Conservation (phyloP, 306 rosid genomes). For the Corylus heterophylla region DNA sequence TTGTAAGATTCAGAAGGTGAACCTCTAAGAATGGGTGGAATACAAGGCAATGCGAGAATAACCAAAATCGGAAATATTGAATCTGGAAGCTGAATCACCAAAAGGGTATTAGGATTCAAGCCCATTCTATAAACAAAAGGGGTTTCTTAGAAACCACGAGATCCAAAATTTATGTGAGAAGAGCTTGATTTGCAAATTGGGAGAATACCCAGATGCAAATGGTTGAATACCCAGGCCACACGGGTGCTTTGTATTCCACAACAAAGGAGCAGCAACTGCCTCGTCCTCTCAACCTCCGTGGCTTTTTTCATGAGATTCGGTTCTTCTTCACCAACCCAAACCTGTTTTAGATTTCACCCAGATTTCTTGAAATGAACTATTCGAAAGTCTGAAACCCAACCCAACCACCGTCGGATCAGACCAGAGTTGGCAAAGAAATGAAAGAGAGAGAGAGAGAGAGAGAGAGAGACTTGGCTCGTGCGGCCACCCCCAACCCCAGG, state of each 20-base stretch:
- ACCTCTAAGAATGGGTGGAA: conserved; percentile 34
- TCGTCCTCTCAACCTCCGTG: no score
- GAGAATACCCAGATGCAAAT: no score
- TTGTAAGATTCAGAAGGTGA: conserved; percentile 1
- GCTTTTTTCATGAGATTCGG: not conserved
- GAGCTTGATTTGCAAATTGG: not conserved
- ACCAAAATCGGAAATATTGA: conserved; percentile 52
- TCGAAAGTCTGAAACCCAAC: not conserved
- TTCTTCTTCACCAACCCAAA: not conserved
- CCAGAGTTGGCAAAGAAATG: not conserved
- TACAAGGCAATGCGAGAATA: conserved; percentile 48
- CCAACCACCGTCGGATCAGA: not conserved
- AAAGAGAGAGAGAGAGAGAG: not conserved
- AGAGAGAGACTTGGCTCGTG: no score
- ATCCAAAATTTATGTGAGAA: not conserved
- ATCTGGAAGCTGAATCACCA: conserved; percentile 53
- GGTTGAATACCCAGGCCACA: no score
- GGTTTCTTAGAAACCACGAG: not conserved
- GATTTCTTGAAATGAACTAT: not conserved
- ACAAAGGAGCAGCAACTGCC: no score
- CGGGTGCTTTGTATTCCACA: no score
- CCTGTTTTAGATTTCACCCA: not conserved
- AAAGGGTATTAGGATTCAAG: conserved; percentile 28
- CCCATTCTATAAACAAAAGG: conserved; percentile 5
- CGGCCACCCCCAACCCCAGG: no score